phyloP scores from a whole-genome alignment of 2,329 filamentous ascomycete genomes.

The Colletotrichum limetticola region DNA sequence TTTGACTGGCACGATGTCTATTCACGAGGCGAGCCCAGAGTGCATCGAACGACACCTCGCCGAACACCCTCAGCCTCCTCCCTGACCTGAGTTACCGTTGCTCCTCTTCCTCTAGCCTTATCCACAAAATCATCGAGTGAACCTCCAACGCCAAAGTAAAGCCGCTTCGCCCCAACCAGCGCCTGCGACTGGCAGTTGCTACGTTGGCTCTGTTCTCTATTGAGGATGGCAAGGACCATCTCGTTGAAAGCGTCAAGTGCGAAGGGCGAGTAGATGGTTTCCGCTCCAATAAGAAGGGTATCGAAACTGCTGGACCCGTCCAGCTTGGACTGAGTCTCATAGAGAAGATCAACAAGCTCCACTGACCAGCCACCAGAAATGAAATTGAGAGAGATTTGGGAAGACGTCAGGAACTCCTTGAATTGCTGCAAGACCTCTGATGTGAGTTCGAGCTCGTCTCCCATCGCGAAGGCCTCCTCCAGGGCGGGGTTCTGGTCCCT shows the following conservation, averaged over 20 bases:
- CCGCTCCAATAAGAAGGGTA: constrained; percentile 75
- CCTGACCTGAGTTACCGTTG: constrained; percentile 59
- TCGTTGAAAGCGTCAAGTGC: constrained; percentile 76
- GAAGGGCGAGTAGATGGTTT: constrained; percentile 85
- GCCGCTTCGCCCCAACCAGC: constrained; percentile 78
- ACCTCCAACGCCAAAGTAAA: constrained; percentile 88
- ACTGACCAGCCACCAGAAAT: constrained; percentile 81
- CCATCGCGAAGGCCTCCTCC: constrained; percentile 57
- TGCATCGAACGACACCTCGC: constrained; percentile 67
- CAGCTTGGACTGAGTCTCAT: constrained; percentile 40
- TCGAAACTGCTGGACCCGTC: constrained; percentile 19
- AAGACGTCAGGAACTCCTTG: constrained; percentile 58
- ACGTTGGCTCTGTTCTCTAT: constrained; percentile 51
- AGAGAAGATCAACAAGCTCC: constrained; percentile 70
- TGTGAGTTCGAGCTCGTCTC: constrained; percentile 73
- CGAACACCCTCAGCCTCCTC: constrained; percentile 72
- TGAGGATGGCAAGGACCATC: constrained; percentile 69
- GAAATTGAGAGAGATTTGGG: constrained; percentile 69
- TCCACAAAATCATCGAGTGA: constrained; percentile 80
- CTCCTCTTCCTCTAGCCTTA: constrained; percentile 60
- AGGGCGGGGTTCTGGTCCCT: constrained; percentile 50
- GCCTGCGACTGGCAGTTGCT: constrained; percentile 47
- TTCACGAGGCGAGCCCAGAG: constrained; percentile 41
- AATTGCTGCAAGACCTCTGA: constrained; percentile 69
- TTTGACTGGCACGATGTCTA: constrained; percentile 16